Conservation (phyloP, 2,329 filamentous ascomycete genomes). For the Fusarium veterinarium region DNA sequence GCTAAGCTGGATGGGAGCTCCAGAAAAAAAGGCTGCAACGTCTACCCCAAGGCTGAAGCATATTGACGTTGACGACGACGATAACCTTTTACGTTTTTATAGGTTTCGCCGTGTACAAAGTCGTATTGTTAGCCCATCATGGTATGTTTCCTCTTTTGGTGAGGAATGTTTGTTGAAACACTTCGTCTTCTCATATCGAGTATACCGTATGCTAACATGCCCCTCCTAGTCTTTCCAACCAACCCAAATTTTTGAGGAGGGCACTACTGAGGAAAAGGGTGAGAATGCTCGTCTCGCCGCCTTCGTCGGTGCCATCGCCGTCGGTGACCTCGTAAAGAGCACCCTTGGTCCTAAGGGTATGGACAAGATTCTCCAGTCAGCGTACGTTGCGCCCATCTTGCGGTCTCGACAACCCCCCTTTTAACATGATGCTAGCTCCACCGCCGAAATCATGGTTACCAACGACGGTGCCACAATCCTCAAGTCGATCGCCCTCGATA, state of each 20-base stretch:
- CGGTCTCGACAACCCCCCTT: conserved; percentile 27
- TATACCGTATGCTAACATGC: conserved; percentile 36
- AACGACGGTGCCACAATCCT: conserved; percentile 99
- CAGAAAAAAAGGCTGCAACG: conserved; percentile 47
- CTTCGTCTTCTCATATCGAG: neutral
- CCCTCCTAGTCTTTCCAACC: conserved; percentile 76
- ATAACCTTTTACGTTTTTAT: conserved; percentile 35
- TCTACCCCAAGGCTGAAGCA: conserved; percentile 46
- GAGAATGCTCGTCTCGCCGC: conserved; percentile 99
- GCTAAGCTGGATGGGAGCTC: conserved; percentile 46
- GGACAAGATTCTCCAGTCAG: conserved; percentile 98
- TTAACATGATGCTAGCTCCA: conserved; percentile 71
- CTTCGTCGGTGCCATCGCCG: conserved; percentile 97
- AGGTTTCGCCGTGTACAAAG: conserved; percentile 40
- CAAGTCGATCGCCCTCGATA: conserved; percentile 98
- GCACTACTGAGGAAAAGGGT: conserved; percentile 97
- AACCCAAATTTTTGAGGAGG: conserved; percentile 97
- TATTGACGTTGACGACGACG: conserved; percentile 43
- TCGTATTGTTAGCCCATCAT: conserved; percentile 40
- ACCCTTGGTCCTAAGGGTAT: conserved; percentile 97
- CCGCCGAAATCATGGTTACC: conserved; percentile 96
- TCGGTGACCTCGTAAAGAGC: conserved; percentile 97
- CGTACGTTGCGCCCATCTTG: conserved; percentile 66
- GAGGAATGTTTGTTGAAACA: neutral
- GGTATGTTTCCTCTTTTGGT: conserved; percentile 32